phyloP scores from a whole-genome alignment of 805 yeast genomes.

The Dipodascus geniculatus region DNA sequence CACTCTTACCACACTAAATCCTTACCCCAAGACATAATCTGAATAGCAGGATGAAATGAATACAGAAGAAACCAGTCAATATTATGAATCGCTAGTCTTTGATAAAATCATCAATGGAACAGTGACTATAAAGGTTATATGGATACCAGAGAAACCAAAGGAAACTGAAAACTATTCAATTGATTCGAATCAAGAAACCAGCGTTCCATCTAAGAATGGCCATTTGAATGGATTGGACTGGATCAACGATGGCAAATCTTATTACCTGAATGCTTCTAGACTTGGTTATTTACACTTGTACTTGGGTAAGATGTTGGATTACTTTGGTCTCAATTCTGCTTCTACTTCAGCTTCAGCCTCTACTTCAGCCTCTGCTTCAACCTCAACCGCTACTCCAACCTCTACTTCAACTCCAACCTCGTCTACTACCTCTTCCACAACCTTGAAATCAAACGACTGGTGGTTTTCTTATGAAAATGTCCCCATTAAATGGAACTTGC shows the following conservation, averaged over 20 bases:
- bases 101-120: not conserved
- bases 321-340: slow-evolving; percentile 18
- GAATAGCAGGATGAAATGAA: no score
- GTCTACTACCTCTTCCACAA: no score
- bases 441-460: no score
- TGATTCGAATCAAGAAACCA: not conserved
- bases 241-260: not conserved
- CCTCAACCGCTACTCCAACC: no score
- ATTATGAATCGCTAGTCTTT: not conserved
- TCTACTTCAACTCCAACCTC: no score
- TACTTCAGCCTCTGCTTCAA: no score
- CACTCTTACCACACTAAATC: not conserved
- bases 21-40: no score
- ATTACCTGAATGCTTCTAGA: slow-evolving; percentile 1
- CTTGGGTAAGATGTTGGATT: slow-evolving; percentile 13
- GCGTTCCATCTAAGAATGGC: no score
- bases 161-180: not conserved
- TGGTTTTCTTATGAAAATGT: slow-evolving; percentile 61
- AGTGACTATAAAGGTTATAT: not conserved
- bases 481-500: slow-evolving; percentile 68
- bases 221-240: not conserved
- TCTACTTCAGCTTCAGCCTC: no score
- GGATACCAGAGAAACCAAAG: not conserved
- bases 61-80: not conserved
- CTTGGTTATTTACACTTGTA: slow-evolving; percentile 19